Evolutionary conservation across 805 yeast genomes (phyloP), one percentile per base, ranked within the genome.

Genomic region (Kluyveromyces dobzhanskii): DNA sequence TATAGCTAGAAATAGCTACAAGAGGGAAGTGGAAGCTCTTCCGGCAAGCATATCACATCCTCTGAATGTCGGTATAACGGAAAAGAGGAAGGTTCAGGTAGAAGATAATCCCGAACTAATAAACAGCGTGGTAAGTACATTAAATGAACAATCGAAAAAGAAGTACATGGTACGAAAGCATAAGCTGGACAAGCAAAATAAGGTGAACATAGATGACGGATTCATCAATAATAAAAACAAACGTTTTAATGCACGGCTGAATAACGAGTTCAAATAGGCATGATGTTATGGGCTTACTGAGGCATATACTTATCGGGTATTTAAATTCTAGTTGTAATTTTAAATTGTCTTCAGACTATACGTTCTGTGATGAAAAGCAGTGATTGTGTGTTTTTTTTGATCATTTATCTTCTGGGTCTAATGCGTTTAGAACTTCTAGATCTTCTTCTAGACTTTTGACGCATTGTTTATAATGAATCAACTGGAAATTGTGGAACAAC

Each of bases 401-500:
- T 30, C 33, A 38, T 30, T 49, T 49, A 28, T 34, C 39, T 29
- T 56, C 37, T 17, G 37, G 24, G 11, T 34, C 59, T 21, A 56
- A 44, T 23, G 46, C 51, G 17, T 45, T 46, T 37, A 76, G 57
- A 21, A 65, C 66, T 45, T 66, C 67, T 33, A 73, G 64, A 46
- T 72, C 63, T 1, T 56, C 45, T 45, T 72, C 71, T 36, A 75
- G 57, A 46, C 73, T 72, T 30, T 57, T 59, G 23, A 66, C 73
- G 49, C 76, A 76, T 45, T 67, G 68, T 57, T 71, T 73, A 53
- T 71, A 72, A 50, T 73, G 82, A 44, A 78, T 79, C 51, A 77
- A 66, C 63, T 83, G 92, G 43, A 84, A 80, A 48, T 73, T 69
- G 48, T 76, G 75, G 50, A 81, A 76, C n/a, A 80, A 64, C 52